These are phyloP conservation scores for Phialemonium atrogriseum DNA, from an alignment of 2,329 filamentous ascomycete genomes.

Conservation along the genomic window DNA sequence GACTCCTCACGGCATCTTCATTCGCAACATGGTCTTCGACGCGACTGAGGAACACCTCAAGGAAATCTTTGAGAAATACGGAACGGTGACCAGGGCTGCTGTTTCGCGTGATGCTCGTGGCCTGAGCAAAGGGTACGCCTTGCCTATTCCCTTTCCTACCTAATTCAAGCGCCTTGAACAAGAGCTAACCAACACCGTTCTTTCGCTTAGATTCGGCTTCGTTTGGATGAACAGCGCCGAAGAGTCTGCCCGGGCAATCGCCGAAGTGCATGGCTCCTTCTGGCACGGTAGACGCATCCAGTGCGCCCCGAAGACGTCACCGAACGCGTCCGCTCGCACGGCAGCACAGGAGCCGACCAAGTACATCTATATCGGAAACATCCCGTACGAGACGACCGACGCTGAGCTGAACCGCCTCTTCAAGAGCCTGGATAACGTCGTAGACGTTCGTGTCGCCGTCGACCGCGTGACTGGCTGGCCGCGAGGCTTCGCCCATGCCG, in stretches of 20 bases:
- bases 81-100: conserved; percentile 13
- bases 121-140: conserved; percentile 24
- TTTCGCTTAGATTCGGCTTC: conserved; percentile 22
- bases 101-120: conserved; percentile 25
- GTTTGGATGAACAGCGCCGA: conserved; percentile 18
- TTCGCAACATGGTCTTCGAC: conserved; percentile 27
- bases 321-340: background rate
- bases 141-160: background rate
- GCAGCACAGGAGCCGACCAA: conserved; percentile 11
- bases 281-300: conserved; percentile 28
- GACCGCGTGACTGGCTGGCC: conserved; percentile 74
- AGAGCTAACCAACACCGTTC: conserved; percentile 8
- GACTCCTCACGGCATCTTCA: conserved; percentile 17
- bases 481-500: conserved; percentile 76
- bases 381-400: conserved; percentile 80
- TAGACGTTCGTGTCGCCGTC: conserved; percentile 73
- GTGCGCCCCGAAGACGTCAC: too few species aligned
- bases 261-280: conserved; percentile 23
- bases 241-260: conserved; percentile 15
- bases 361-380: conserved; percentile 72
- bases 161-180: too few species aligned
- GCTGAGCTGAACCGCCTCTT: conserved; percentile 74
- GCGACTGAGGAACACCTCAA: conserved; percentile 23
- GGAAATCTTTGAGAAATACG: conserved; percentile 23
- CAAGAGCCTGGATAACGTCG: conserved; percentile 58